Evolutionary conservation across 176 grass and related monocot genomes (phyloP).

Genomic region (Carex myosuroides): DNA sequence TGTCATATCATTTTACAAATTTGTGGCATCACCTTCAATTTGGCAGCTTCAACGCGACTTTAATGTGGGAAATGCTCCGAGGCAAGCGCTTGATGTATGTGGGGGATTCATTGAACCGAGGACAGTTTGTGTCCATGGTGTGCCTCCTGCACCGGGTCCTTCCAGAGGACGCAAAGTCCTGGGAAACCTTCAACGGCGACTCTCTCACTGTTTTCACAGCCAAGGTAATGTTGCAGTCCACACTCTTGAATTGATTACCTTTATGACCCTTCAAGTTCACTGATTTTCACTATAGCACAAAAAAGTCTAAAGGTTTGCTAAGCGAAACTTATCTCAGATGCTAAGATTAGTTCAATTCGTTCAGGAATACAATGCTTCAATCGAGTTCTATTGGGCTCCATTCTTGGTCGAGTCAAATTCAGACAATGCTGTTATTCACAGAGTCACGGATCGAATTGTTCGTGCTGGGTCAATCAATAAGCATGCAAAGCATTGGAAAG

Average conservation of each 20-base stretch:
- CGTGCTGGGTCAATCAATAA: constrained; percentile 54
- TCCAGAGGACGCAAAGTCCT: constrained; percentile 56
- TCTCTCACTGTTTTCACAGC: constrained; percentile 81
- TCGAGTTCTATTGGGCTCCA: constrained; percentile 99
- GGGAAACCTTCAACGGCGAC: constrained; percentile 49
- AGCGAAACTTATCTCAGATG: background rate
- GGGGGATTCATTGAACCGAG: constrained; percentile 76
- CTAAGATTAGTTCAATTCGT: background rate
- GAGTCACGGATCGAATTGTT: constrained; percentile 54
- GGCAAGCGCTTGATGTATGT: constrained; percentile 90
- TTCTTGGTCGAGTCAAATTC: constrained; percentile 97
- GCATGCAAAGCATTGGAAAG: constrained; percentile 79
- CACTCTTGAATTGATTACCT: background rate
- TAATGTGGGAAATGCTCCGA: constrained; percentile 71
- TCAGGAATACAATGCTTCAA: constrained; percentile 86
- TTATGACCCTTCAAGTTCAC: background rate
- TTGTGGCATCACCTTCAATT: background rate
- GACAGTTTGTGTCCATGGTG: constrained; percentile 77
- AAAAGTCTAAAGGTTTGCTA: background rate
- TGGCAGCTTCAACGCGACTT: constrained; percentile 75
- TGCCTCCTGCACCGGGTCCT: constrained; percentile 74
- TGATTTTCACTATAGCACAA: background rate
- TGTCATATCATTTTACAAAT: background rate
- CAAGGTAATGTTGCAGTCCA: constrained; percentile 35
- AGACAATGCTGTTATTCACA: constrained; percentile 64